Evolutionary conservation across 371 early-diverging fungal species (phyloP).

Genomic region (Mortierella polycephala): DNA sequence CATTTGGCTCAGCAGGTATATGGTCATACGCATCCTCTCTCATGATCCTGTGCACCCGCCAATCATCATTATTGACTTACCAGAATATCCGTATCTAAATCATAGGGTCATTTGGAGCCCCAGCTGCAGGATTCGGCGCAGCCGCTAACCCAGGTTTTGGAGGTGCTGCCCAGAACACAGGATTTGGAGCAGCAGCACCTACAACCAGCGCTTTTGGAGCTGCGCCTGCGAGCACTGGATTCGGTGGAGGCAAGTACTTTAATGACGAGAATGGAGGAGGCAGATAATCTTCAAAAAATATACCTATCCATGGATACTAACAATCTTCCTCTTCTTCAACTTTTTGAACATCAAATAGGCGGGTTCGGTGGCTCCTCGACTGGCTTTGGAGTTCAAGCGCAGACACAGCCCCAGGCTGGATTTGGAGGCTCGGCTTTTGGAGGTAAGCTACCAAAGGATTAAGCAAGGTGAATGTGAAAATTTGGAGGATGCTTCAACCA

Average conservation of each 20-base stretch:
- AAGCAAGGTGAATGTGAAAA: not conserved
- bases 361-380: conserved; percentile 50
- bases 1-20: conserved; percentile 50
- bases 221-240: conserved; percentile 32
- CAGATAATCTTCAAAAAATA: not conserved
- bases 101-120: conserved; percentile 41
- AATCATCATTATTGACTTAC: not conserved
- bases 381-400: conserved; percentile 70
- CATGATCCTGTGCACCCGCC: not conserved
- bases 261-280: not conserved
- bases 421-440: conserved; percentile 63
- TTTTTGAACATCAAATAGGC: conserved; percentile 13
- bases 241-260: conserved; percentile 33
- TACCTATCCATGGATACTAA: not conserved
- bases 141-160: conserved; percentile 54
- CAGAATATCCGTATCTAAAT: not conserved
- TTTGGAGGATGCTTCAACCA: not conserved
- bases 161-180: conserved; percentile 36
- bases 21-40: not conserved
- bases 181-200: conserved; percentile 39
- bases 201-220: conserved; percentile 42
- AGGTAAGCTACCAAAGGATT: conserved; percentile 45
- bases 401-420: conserved; percentile 57
- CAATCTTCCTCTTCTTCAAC: not conserved
- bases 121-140: conserved; percentile 56